phyloP scores from a whole-genome alignment of 1,139 yeast species.

The Geotrichum bryndzae region DNA sequence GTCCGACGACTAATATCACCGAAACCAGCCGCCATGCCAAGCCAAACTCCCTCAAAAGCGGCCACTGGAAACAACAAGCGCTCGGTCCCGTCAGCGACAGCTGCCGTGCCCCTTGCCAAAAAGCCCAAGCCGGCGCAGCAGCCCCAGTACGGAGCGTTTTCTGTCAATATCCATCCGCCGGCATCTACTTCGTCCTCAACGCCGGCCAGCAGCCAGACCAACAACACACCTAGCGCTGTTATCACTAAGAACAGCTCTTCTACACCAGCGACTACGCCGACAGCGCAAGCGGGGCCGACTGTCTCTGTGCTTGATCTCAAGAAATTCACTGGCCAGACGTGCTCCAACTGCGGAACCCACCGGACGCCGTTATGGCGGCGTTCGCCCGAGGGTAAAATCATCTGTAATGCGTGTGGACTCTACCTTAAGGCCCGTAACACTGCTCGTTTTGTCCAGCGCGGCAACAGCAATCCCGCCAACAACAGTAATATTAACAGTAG shows the following conservation, averaged over 20 bases:
- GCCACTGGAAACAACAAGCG: background rate
- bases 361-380: conserved; percentile 66
- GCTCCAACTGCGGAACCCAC: conserved; percentile 62
- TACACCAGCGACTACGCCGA: background rate
- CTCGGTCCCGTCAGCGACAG: background rate
- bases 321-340: conserved; percentile 38
- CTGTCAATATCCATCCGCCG: background rate
- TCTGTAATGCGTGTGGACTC: conserved; percentile 70
- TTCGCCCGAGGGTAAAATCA: conserved; percentile 58
- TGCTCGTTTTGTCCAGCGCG: background rate
- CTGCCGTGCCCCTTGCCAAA: background rate
- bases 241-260: background rate
- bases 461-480: background rate
- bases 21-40: background rate
- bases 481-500: background rate
- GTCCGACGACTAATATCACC: background rate
- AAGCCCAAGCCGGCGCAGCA: background rate
- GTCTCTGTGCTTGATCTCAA: background rate
- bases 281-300: background rate
- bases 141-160: background rate
- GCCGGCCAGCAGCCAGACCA: background rate
- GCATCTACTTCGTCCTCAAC: background rate
- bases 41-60: background rate
- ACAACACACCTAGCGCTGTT: background rate
- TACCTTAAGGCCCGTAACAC: conserved; percentile 39